Conservation (phyloP, 1,284 basidiomycete genomes). For the Spongispora temasekensis region DNA sequence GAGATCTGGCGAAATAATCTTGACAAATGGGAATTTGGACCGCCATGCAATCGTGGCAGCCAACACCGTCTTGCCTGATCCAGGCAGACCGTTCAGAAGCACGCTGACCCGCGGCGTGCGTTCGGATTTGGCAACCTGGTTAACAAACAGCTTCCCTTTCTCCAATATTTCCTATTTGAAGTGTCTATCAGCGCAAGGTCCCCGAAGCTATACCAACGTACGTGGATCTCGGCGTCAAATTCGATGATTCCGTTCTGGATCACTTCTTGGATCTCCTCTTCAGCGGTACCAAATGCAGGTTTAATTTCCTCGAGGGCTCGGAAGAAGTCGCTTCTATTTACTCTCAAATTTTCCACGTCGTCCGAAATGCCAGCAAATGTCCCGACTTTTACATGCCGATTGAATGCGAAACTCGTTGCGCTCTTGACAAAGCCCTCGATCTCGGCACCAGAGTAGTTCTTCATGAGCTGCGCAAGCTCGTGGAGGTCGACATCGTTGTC, state of each 20-base stretch:
- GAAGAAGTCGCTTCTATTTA: slow-evolving; percentile 88
- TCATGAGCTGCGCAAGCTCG: slow-evolving; percentile 86
- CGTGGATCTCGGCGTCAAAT: slow-evolving; percentile 76
- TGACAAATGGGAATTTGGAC: slow-evolving; percentile 97
- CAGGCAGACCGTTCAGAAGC: slow-evolving; percentile 87
- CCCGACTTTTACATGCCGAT: slow-evolving; percentile 96
- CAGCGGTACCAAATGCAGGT: slow-evolving; percentile 96
- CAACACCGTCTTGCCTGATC: slow-evolving; percentile 94
- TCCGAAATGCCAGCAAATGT: slow-evolving; percentile 96
- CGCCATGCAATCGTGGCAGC: slow-evolving; percentile 94
- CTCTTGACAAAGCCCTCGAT: slow-evolving; percentile 96
- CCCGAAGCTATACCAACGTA: too few relatives aligned
- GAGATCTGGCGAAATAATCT: slow-evolving; percentile 93
- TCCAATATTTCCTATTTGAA: slow-evolving; percentile 74
- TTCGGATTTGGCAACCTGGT: slow-evolving; percentile 91
- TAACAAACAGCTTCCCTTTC: slow-evolving; percentile 91
- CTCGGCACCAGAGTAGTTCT: slow-evolving; percentile 99
- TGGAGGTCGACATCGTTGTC: slow-evolving; percentile 82
- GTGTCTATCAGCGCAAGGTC: slow-evolving; percentile 13
- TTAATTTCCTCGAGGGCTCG: slow-evolving; percentile 94
- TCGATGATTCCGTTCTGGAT: slow-evolving; percentile 98
- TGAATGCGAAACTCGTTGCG: slow-evolving; percentile 98
- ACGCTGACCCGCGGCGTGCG: slow-evolving; percentile 93
- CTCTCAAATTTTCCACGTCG: slow-evolving; percentile 91
- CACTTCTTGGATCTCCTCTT: slow-evolving; percentile 93